A percentile compares a stretch with the other conserved stretches of the same genome.
Conservation (phyloP, 129 eudicot species). For the Smallanthus sonchifolius region DNA sequence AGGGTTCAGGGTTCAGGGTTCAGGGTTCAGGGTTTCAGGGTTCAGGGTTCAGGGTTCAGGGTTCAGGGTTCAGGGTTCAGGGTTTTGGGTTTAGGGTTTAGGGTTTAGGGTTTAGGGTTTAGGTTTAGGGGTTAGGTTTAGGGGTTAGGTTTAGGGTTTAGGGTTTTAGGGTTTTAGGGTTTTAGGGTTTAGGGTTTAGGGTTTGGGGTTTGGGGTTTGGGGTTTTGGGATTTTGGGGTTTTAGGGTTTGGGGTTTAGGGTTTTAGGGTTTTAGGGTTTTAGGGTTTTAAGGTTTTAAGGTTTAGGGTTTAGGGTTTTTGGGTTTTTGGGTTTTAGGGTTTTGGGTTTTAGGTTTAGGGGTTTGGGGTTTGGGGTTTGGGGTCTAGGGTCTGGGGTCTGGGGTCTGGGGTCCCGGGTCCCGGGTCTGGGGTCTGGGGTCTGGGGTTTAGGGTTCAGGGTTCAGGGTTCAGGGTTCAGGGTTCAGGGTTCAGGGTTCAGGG, state of each 20-base stretch:
- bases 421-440: not conserved
- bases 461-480: not conserved
- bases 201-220: not conserved
- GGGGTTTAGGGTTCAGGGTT: not conserved
- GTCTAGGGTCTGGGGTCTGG: not conserved
- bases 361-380: not conserved
- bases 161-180: not conserved
- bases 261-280: not conserved
- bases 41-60: not conserved
- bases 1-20: not conserved
- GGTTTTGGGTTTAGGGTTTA: constrained; percentile 3
- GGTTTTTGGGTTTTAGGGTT: not conserved
- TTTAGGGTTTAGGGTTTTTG: not conserved
- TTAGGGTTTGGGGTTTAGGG: not conserved
- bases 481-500: not conserved
- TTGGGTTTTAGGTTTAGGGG: not conserved
- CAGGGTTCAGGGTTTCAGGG: not conserved
- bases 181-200: not conserved
- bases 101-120: constrained; percentile 2
- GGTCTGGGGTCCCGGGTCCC: not conserved
- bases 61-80: constrained; percentile 4
- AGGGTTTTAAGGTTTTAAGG: not conserved
- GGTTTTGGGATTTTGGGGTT: not conserved
- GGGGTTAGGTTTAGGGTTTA: not conserved
- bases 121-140: not conserved